These are phyloP conservation scores for Erigeron philadelphicus DNA, from an alignment of 140 eudicot genomes.

Conservation along the genomic window DNA sequence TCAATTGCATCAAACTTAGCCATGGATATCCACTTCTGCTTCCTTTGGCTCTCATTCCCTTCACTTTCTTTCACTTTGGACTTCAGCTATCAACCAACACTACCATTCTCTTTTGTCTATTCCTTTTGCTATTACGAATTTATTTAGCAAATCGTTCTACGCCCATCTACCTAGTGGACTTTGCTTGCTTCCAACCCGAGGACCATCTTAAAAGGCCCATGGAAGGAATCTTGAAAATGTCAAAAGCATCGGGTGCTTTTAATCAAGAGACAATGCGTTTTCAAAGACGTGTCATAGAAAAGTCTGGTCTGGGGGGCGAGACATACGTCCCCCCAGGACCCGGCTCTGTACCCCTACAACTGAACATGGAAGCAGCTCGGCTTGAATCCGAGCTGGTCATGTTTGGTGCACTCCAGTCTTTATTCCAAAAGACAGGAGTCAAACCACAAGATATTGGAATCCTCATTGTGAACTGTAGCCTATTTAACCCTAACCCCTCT, in stretches of 20 bases:
- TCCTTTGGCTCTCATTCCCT: slow-evolving; percentile 20
- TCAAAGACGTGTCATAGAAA: slow-evolving; percentile 38
- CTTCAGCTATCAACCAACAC: slow-evolving; percentile 16
- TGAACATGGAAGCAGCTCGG: slow-evolving; percentile 46
- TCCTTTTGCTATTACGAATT: slow-evolving; percentile 19
- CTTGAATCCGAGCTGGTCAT: slow-evolving; percentile 60
- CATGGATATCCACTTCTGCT: slow-evolving; percentile 13
- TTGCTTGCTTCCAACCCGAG: slow-evolving; percentile 54
- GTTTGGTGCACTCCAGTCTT: slow-evolving; percentile 53
- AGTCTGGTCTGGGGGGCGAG: slow-evolving; percentile 64
- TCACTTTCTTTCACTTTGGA: background rate
- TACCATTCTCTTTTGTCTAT: slow-evolving; percentile 27
- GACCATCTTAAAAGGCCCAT: slow-evolving; percentile 10
- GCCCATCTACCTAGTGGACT: slow-evolving; percentile 54
- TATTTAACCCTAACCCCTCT: slow-evolving; percentile 66
- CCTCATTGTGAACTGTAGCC: slow-evolving; percentile 62
- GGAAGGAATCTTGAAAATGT: slow-evolving; percentile 12
- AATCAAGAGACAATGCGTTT: slow-evolving; percentile 48
- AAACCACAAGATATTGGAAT: slow-evolving; percentile 51
- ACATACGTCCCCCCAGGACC: slow-evolving; percentile 54
- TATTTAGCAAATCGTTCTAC: slow-evolving; percentile 53
- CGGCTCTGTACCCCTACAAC: slow-evolving; percentile 39
- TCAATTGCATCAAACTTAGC: slow-evolving; percentile 18
- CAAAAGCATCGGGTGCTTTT: slow-evolving; percentile 38
- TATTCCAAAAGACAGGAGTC: slow-evolving; percentile 42